A percentile compares a stretch with the other conserved stretches of the same genome.
These are phyloP conservation scores for Aspergillus baeticus DNA, from an alignment of 495 filamentous ascomycete species.

Conservation along the genomic window DNA sequence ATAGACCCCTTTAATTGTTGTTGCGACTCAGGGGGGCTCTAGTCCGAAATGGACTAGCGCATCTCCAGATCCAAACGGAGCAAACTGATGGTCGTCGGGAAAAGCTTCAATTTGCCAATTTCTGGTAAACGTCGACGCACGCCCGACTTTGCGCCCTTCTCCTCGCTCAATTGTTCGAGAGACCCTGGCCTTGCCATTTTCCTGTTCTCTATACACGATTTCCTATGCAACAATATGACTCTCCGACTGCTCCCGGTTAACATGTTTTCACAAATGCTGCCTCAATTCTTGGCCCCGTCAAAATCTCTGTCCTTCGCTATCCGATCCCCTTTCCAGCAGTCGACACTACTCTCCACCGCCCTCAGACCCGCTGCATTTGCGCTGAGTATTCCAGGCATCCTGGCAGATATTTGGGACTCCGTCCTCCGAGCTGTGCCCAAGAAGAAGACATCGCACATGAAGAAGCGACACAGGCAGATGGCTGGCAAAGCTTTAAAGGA, in stretches of 20 bases:
- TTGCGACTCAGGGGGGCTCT: slow-evolving; percentile 43
- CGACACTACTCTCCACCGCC: slow-evolving; percentile 21
- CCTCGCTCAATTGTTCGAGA: background rate
- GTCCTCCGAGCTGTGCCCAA: slow-evolving; percentile 92
- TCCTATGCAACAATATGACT: background rate
- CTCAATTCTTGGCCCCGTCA: slow-evolving; percentile 10
- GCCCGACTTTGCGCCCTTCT: background rate
- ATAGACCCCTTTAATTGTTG: slow-evolving; percentile 43
- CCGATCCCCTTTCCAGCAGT: slow-evolving; percentile 13
- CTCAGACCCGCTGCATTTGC: slow-evolving; percentile 27
- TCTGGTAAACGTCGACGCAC: slow-evolving; percentile 5
- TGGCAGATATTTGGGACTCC: slow-evolving; percentile 85
- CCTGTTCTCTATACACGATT: background rate
- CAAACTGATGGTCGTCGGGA: slow-evolving; percentile 15
- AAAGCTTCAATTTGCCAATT: slow-evolving; percentile 23
- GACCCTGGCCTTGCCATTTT: background rate
- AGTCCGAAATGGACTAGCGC: slow-evolving; percentile 34
- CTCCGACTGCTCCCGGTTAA: slow-evolving; percentile 23
- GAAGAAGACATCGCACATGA: slow-evolving; percentile 98
- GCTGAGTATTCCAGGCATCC: slow-evolving; percentile 53
- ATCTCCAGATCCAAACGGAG: slow-evolving; percentile 26
- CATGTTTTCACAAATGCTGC: slow-evolving; percentile 16
- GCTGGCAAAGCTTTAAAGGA: slow-evolving; percentile 93
- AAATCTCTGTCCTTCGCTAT: slow-evolving; percentile 17
- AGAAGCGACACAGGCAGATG: slow-evolving; percentile 89